Conservation (phyloP, 306 rosid genomes). For the Pyrus communis region DNA sequence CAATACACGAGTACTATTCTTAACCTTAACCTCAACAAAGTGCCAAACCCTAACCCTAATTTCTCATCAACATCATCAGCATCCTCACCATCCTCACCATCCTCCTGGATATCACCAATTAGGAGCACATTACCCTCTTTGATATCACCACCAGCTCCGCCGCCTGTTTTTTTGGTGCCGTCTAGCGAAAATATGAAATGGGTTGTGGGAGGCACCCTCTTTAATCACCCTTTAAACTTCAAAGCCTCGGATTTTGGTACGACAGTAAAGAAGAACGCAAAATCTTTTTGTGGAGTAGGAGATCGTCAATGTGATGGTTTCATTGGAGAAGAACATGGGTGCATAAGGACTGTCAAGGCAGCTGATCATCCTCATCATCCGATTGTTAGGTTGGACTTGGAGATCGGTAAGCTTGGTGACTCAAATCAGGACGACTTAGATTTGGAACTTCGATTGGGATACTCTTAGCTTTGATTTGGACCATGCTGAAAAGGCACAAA, state of each 20-base stretch:
- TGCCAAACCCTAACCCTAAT: slow-evolving; percentile 45
- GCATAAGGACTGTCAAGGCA: slow-evolving; percentile 19
- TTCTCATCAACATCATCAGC: slow-evolving; percentile 29
- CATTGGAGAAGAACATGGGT: slow-evolving; percentile 11
- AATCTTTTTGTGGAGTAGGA: slow-evolving; percentile 1
- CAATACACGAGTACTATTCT: slow-evolving; percentile 14
- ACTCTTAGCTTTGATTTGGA: slow-evolving; percentile 1
- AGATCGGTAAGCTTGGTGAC: slow-evolving; percentile 41
- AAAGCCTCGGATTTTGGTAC: neutral
- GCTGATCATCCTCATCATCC: slow-evolving; percentile 1
- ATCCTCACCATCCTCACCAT: slow-evolving; percentile 14
- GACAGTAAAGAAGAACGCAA: neutral
- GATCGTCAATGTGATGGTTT: slow-evolving; percentile 5
- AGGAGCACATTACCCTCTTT: slow-evolving; percentile 36
- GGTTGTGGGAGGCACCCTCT: neutral
- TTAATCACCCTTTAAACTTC: neutral
- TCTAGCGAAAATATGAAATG: neutral
- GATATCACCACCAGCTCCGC: slow-evolving; percentile 23
- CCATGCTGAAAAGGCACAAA: too few species aligned
- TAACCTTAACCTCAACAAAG: slow-evolving; percentile 34
- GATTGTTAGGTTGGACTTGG: slow-evolving; percentile 42
- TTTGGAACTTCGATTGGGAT: slow-evolving; percentile 93
- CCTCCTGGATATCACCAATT: slow-evolving; percentile 16
- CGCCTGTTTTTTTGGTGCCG: slow-evolving; percentile 4
- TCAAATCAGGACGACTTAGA: slow-evolving; percentile 51